Evolutionary conservation across 768 basidiomycete species (phyloP).

Genomic region (Coprinopsis sp.): DNA sequence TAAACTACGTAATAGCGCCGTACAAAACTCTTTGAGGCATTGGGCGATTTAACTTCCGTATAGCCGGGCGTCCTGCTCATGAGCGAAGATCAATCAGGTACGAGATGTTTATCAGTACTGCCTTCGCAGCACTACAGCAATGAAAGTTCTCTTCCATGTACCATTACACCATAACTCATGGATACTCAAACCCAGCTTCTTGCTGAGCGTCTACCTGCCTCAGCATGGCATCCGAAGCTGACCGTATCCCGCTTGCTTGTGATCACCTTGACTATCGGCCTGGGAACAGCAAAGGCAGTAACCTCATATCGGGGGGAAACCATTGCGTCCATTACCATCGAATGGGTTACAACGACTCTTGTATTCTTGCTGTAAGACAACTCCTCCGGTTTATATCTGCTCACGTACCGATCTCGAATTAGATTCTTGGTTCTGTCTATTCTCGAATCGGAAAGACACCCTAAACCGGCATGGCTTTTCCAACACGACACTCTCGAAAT

Average conservation of each 20-base stretch:
- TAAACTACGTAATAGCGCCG: too few relatives aligned
- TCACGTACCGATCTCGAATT: background rate
- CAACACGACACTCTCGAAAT: background rate
- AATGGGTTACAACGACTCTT: conserved; percentile 12
- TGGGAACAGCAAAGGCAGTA: conserved; percentile 10
- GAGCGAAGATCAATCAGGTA: too few relatives aligned
- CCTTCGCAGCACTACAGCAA: too few relatives aligned
- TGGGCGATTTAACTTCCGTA: too few relatives aligned
- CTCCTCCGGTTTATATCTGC: background rate
- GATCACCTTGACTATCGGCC: background rate
- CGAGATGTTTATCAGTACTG: too few relatives aligned
- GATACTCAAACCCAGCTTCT: too few relatives aligned
- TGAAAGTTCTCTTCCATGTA: too few relatives aligned
- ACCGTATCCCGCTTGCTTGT: conserved; percentile 10
- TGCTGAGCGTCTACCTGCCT: too few relatives aligned
- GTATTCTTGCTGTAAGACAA: conserved; percentile 10
- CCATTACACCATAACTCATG: too few relatives aligned
- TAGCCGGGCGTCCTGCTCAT: too few relatives aligned
- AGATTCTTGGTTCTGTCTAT: background rate
- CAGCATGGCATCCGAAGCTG: conserved; percentile 16
- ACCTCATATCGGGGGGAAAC: conserved; percentile 2
- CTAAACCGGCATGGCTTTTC: background rate
- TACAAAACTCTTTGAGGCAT: too few relatives aligned
- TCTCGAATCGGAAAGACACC: background rate
- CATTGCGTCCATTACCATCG: conserved; percentile 10